Percentiles rank a stretch among this genome's conserved stretches.
phyloP scores from a whole-genome alignment of 2,329 filamentous ascomycete species.

The Fonsecaea pedrosoi region DNA sequence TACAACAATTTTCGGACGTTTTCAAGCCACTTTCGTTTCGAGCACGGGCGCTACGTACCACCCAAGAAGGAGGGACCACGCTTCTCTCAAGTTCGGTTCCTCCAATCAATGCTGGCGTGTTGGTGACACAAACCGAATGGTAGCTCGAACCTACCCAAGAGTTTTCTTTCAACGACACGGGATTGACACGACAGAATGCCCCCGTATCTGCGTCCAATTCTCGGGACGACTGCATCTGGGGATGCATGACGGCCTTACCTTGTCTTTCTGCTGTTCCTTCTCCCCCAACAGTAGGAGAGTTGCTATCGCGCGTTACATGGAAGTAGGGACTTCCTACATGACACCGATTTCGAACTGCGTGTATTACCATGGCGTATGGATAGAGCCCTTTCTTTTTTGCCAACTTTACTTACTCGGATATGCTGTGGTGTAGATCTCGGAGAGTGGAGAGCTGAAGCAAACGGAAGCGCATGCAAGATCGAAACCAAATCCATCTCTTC shows the following conservation, averaged over 20 bases:
- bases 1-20: conserved; percentile 20
- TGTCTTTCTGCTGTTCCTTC: neutral
- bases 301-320: neutral
- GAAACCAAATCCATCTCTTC: neutral
- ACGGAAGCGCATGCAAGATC: neutral
- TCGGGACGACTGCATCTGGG: neutral
- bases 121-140: conserved; percentile 6
- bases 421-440: neutral
- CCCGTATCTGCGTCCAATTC: neutral
- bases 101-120: conserved; percentile 6
- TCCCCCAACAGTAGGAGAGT: neutral
- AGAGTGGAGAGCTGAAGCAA: neutral
- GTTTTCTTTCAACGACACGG: conserved; percentile 4
- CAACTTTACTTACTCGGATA: neutral
- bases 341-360: neutral
- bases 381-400: neutral
- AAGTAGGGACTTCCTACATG: neutral
- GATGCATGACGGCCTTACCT: conserved; percentile 11
- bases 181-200: neutral
- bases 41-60: conserved; percentile 5
- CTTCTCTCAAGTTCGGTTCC: conserved; percentile 16
- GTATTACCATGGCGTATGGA: neutral
- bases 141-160: neutral
- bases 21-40: conserved; percentile 15
- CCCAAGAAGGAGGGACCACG: neutral